Percentiles rank a stretch among this genome's conserved stretches.
Conservation (phyloP, 2,329 filamentous ascomycete species). For the Capronia epimyces region DNA sequence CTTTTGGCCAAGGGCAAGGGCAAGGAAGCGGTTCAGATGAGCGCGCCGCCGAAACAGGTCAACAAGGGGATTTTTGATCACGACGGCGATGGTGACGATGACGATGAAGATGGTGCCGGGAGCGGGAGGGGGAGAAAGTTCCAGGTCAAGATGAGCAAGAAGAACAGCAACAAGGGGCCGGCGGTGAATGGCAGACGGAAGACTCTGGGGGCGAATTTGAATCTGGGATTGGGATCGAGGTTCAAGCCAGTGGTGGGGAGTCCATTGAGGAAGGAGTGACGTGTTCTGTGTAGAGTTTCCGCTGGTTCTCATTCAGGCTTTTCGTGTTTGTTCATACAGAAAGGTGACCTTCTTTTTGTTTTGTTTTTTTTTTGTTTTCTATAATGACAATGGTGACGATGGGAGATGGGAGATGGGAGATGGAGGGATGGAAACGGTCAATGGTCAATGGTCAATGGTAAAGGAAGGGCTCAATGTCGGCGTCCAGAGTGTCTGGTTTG, state of each 20-base stretch:
- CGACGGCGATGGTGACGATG: conserved; percentile 30
- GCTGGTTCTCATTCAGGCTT: neutral
- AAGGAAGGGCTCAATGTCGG: too few relatives aligned
- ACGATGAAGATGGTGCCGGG: conserved; percentile 4
- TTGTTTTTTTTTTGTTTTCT: too few relatives aligned
- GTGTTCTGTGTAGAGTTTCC: too few relatives aligned
- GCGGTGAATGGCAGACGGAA: conserved; percentile 51
- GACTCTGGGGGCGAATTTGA: conserved; percentile 41
- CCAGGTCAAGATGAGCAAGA: conserved; percentile 22
- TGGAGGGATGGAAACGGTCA: too few relatives aligned
- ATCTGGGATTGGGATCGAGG: conserved; percentile 45
- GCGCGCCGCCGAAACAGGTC: conserved; percentile 51
- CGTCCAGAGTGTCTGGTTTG: too few relatives aligned
- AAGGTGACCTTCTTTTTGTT: too few relatives aligned
- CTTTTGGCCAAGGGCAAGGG: conserved; percentile 38
- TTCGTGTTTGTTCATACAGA: neutral
- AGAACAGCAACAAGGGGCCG: conserved; percentile 22
- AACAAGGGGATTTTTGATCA: conserved; percentile 40
- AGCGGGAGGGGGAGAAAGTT: conserved; percentile 19
- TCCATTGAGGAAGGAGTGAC: conserved; percentile 50
- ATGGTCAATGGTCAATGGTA: too few relatives aligned
- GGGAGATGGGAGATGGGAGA: too few relatives aligned
- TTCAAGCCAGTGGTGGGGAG: conserved; percentile 71
- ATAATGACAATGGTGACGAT: too few relatives aligned
- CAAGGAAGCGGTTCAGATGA: conserved; percentile 44